Percentiles rank a stretch among this genome's conserved stretches.
These are phyloP conservation scores for Crithidia bombi DNA, from an alignment of 208 protist species.

Conservation along the genomic window DNA sequence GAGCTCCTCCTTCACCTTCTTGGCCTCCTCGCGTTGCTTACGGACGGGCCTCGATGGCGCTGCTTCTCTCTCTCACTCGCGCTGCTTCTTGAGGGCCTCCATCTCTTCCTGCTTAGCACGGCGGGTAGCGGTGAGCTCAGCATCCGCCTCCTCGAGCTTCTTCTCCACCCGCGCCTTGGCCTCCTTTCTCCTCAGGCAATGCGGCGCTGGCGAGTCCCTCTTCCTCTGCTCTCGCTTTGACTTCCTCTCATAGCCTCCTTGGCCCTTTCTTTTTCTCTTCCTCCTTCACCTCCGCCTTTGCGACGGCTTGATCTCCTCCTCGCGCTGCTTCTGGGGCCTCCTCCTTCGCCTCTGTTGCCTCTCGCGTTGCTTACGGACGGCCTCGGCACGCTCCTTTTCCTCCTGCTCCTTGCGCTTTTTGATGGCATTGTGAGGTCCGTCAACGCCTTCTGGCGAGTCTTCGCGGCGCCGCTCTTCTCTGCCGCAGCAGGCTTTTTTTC, in stretches of 20 bases:
- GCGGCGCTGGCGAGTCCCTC: conserved; percentile 34
- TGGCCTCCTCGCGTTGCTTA: conserved; percentile 34
- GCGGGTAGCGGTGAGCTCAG: no score
- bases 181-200: no score
- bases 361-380: conserved; percentile 28
- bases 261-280: conserved; percentile 37
- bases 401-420: conserved; percentile 37
- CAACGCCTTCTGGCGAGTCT: neutral
- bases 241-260: conserved; percentile 41
- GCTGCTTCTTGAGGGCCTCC: conserved; percentile 19
- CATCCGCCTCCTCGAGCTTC: no score
- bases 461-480: neutral
- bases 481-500: neutral
- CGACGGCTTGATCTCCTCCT: conserved; percentile 49
- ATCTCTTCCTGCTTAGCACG: no score
- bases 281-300: conserved; percentile 27
- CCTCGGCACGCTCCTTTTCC: conserved; percentile 35
- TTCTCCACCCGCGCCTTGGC: no score
- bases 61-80: no score
- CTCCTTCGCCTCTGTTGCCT: no score
- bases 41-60: no score
- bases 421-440: neutral
- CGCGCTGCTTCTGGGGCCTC: no score
- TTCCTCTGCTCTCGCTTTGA: conserved; percentile 38
- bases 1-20: no score